Evolutionary conservation across 1,139 yeast species (phyloP), one percentile per base, ranked within the genome.

Genomic region (Lodderomyces parapsilosis): DNA sequence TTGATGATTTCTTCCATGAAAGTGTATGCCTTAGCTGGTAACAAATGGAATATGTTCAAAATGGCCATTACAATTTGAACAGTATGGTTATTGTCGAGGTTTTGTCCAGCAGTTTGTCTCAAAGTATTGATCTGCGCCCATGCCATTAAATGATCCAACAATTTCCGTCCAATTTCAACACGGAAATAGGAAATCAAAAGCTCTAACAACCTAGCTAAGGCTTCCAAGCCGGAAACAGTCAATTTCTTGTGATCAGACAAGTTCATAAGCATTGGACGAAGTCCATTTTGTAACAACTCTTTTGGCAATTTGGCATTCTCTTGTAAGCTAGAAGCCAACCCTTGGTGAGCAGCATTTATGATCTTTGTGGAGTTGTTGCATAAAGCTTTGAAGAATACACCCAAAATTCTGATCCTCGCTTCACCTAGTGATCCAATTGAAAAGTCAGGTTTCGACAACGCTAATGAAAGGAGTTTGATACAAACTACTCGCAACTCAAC

Each of bases 191-290:
- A 88, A 31, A 93, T 90, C 53, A 94, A 72, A 20, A 94, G 70
- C 57, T 93, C 97, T 42, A 94, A 71, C 27, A 94, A 71, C 40
- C 95, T 74, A 0, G 97, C 96, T 28, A 94, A 70, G 0, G 98
- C 97, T 57, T 91, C 96, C 20, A 94, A 70, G 1, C 98, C 97
- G 1, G 90, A 78, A 1, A 89, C 94, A 0, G 96, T 88, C 41
- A 94, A 71, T 46, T 91, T 83, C 59, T 89, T 90, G 60, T 90
- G 96, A 54, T 94, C 99, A 0, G 97, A 88, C 34, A 94, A 69
- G 55, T 93, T 93, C 91, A 91, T 87, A 50, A 94, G 67, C 85
- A 94, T 90, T 1, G 99, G 99, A 45, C 96, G 79, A 48, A 94
- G 71, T 0, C 99, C 99, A 59, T 86, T 89, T 59, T 94, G 99